Percentiles rank a stretch among this genome's conserved stretches.
Evolutionary conservation across 495 filamentous ascomycete species (phyloP).

Genomic region (Tuber brumale): DNA sequence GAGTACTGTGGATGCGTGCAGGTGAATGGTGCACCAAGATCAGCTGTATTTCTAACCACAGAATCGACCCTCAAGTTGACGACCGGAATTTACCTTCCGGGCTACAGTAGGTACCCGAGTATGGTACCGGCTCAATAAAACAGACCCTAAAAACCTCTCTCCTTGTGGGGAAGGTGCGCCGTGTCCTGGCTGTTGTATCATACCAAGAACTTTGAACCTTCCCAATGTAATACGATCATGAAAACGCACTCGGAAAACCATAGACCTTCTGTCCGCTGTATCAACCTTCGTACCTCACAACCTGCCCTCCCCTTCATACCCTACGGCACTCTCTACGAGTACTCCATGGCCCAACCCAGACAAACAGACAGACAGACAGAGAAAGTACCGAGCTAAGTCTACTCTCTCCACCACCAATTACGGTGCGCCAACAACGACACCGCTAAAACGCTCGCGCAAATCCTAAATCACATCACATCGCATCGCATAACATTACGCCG

Average conservation of each 20-base stretch:
- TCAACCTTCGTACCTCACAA: background rate
- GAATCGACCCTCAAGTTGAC: too few species aligned
- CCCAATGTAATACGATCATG: background rate
- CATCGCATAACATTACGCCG: background rate
- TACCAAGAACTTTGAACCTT: too few species aligned
- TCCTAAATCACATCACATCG: background rate
- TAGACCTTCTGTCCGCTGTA: background rate
- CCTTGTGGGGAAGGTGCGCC: too few species aligned
- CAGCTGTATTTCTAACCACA: too few species aligned
- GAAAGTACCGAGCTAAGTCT: background rate
- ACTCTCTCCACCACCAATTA: background rate
- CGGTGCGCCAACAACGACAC: background rate
- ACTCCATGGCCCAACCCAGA: background rate
- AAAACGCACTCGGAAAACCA: background rate
- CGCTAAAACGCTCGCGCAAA: background rate
- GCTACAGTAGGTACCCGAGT: too few species aligned
- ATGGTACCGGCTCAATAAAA: too few species aligned
- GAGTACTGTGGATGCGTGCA: background rate
- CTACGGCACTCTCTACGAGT: background rate
- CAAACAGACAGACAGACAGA: background rate
- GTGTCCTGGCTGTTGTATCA: too few species aligned
- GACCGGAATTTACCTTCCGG: too few species aligned
- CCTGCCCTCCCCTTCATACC: background rate
- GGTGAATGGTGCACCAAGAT: background rate
- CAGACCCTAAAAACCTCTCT: too few species aligned